These are phyloP conservation scores for Fusarium brachygibbosum DNA, from an alignment of 2,329 filamentous ascomycete genomes.

Conservation along the genomic window DNA sequence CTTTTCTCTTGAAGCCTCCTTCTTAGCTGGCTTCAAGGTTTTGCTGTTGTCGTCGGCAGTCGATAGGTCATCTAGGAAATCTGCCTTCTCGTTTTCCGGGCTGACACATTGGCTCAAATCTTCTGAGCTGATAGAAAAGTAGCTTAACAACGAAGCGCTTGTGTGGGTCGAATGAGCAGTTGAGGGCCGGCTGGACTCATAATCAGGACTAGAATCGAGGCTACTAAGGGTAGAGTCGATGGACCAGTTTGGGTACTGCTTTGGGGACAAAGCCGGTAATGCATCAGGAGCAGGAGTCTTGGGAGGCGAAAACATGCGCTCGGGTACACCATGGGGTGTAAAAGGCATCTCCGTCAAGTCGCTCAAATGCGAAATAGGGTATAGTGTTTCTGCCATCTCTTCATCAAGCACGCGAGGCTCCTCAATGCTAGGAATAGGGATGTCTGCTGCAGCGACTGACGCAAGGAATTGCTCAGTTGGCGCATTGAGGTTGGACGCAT, in stretches of 20 bases:
- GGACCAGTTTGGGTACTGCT: conserved; percentile 70
- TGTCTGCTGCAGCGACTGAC: conserved; percentile 74
- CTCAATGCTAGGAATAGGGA: conserved; percentile 75
- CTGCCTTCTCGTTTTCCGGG: conserved; percentile 57
- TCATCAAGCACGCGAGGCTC: conserved; percentile 63
- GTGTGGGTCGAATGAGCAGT: conserved; percentile 72
- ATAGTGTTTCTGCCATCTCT: conserved; percentile 58
- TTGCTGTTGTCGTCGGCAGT: conserved; percentile 51
- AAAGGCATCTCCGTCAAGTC: conserved; percentile 52
- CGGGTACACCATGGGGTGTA: conserved; percentile 51
- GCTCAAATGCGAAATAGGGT: conserved; percentile 54
- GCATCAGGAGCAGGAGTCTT: conserved; percentile 69
- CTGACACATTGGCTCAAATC: conserved; percentile 66
- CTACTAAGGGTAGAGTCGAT: conserved; percentile 69
- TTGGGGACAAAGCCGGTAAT: conserved; percentile 59
- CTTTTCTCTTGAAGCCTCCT: conserved; percentile 45
- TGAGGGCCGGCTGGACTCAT: conserved; percentile 71
- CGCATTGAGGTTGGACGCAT: conserved; percentile 65
- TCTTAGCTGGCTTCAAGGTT: conserved; percentile 49
- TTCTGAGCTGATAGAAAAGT: conserved; percentile 68
- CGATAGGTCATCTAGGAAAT: conserved; percentile 45
- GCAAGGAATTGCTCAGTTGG: conserved; percentile 76
- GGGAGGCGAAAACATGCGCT: conserved; percentile 65
- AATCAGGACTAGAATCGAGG: conserved; percentile 70
- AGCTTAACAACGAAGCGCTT: conserved; percentile 69